Percentiles rank a stretch among this genome's conserved stretches.
These are phyloP conservation scores for Paxillus ammoniavirescens DNA, from an alignment of 768 basidiomycete genomes.

Conservation along the genomic window DNA sequence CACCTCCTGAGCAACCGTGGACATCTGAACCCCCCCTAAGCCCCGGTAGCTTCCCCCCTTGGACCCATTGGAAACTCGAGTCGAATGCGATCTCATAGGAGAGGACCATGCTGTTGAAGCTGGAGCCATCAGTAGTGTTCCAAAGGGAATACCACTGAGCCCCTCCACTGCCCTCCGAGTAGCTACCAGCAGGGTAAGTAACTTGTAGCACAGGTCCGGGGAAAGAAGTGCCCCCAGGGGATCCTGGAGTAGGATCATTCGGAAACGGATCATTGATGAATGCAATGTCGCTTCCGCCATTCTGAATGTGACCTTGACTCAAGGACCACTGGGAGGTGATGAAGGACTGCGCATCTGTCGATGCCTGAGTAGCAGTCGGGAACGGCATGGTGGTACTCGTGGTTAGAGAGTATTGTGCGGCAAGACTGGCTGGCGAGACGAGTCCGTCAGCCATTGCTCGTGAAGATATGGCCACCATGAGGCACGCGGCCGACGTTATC, in stretches of 20 bases:
- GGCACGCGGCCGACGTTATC: background rate
- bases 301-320: constrained; percentile 58
- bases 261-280: constrained; percentile 74
- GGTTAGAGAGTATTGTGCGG: constrained; percentile 51
- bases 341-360: constrained; percentile 47
- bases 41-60: constrained; percentile 77
- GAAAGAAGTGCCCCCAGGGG: constrained; percentile 21
- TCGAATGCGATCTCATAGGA: constrained; percentile 78
- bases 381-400: constrained; percentile 65
- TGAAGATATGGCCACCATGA: background rate
- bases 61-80: constrained; percentile 63
- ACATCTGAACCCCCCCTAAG: constrained; percentile 64
- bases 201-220: constrained; percentile 48
- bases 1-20: constrained; percentile 69
- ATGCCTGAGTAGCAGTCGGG: constrained; percentile 57
- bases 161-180: constrained; percentile 59
- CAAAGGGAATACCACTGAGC: constrained; percentile 67
- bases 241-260: constrained; percentile 38
- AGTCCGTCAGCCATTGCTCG: constrained; percentile 1
- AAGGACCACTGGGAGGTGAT: constrained; percentile 61
- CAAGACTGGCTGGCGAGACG: constrained; percentile 31
- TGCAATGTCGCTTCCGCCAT: constrained; percentile 50
- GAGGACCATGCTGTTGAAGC: constrained; percentile 66
- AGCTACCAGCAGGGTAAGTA: constrained; percentile 62
- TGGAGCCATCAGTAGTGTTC: constrained; percentile 56